phyloP scores from a whole-genome alignment of 768 basidiomycete genomes.

The Neoboletus subvelutipes region DNA sequence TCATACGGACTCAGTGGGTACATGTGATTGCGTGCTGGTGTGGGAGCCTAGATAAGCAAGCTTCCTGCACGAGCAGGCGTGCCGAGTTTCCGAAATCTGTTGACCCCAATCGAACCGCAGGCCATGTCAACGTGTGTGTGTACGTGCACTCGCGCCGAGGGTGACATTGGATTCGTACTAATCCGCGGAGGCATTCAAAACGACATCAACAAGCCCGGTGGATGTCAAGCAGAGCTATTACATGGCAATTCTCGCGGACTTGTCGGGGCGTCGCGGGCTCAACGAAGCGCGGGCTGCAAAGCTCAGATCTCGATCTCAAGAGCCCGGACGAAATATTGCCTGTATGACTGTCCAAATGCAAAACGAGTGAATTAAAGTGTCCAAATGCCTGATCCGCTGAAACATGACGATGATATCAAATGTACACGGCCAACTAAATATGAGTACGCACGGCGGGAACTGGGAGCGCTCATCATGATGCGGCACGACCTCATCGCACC shows the following conservation, averaged over 20 bases:
- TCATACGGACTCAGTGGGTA: neutral
- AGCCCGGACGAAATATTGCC: neutral
- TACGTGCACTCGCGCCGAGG: neutral
- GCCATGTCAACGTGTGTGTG: neutral
- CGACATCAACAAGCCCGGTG: neutral
- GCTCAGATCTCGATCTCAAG: neutral
- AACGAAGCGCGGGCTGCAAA: neutral
- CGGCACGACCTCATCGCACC: slow-evolving; percentile 3
- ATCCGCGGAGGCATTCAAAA: neutral
- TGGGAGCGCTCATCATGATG: slow-evolving; percentile 4
- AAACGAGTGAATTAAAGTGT: slow-evolving; percentile 20
- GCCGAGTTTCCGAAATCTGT: neutral
- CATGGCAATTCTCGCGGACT: slow-evolving; percentile 4
- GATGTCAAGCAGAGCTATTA: neutral
- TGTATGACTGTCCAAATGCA: too few relatives aligned
- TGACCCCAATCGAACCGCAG: neutral
- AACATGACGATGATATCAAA: slow-evolving; percentile 17
- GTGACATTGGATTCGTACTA: neutral
- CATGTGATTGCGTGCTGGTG: neutral
- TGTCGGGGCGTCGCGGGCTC: slow-evolving; percentile 9
- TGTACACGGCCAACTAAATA: slow-evolving; percentile 14
- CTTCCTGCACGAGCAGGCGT: neutral
- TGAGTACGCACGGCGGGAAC: slow-evolving; percentile 5
- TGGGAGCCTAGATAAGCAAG: neutral
- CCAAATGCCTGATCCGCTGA: slow-evolving; percentile 16